A percentile compares a stretch with the other conserved stretches of the same genome.
phyloP scores from a whole-genome alignment of 495 filamentous ascomycete species.

The Hapsidospora chrysogenum region DNA sequence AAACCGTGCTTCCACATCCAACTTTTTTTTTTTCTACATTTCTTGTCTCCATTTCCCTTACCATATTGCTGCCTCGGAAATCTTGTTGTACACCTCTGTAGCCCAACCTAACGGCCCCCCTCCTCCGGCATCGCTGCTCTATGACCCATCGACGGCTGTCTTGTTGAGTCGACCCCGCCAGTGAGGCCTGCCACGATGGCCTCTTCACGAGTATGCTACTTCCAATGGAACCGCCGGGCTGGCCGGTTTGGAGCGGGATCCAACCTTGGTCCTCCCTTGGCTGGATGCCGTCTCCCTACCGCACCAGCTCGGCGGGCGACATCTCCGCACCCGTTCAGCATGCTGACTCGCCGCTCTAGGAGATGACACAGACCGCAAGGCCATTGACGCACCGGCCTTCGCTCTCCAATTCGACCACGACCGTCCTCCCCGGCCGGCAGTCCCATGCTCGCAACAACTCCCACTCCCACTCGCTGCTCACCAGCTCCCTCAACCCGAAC shows the following conservation, averaged over 20 bases:
- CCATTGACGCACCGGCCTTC: constrained; percentile 33
- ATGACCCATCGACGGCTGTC: too few relatives aligned
- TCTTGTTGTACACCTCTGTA: too few relatives aligned
- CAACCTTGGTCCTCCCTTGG: constrained; percentile 9
- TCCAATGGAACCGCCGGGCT: constrained; percentile 7
- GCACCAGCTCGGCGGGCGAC: too few relatives aligned
- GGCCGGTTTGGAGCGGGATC: constrained; percentile 11
- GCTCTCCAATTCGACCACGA: constrained; percentile 19
- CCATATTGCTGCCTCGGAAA: too few relatives aligned
- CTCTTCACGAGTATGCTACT: constrained; percentile 31
- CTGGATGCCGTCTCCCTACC: constrained; percentile 21
- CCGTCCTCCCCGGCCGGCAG: constrained; percentile 24
- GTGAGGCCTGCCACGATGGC: too few relatives aligned
- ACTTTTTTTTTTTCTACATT: too few relatives aligned
- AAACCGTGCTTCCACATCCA: too few relatives aligned
- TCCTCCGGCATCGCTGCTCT: too few relatives aligned
- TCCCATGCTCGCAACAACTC: constrained; percentile 60
- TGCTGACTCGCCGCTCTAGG: constrained; percentile 19
- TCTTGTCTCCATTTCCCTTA: too few relatives aligned
- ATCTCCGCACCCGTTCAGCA: too few relatives aligned
- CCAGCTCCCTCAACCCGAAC: constrained; percentile 49
- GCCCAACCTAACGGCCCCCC: too few relatives aligned
- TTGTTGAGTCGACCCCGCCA: too few relatives aligned
- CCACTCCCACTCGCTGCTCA: constrained; percentile 61
- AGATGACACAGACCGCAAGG: constrained; percentile 30